Percentiles rank a stretch among this genome's conserved stretches.
These are phyloP conservation scores for Solanum dulcamara DNA, from an alignment of 257 asterid genomes.

Conservation along the genomic window DNA sequence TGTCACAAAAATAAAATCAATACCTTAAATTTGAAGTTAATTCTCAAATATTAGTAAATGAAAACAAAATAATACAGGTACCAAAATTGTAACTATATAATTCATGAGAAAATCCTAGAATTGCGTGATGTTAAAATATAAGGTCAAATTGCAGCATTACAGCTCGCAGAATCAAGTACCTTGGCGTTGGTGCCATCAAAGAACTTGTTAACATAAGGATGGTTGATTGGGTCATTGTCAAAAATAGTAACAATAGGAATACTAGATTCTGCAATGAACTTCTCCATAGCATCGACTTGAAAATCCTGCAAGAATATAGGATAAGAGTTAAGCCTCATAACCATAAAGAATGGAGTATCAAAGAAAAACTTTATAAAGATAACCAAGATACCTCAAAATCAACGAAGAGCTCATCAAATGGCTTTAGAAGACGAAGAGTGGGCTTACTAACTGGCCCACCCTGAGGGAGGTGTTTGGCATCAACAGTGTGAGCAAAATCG, in stretches of 20 bases:
- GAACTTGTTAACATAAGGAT: slow-evolving; percentile 48
- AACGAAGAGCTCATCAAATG: slow-evolving; percentile 65
- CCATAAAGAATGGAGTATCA: not conserved
- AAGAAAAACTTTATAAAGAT: not conserved
- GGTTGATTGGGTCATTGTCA: slow-evolving; percentile 42
- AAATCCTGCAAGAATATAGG: slow-evolving; percentile 43
- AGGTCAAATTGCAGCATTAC: not conserved
- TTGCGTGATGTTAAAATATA: not conserved
- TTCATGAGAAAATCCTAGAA: not conserved
- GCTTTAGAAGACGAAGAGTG: slow-evolving; percentile 70
- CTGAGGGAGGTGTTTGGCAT: slow-evolving; percentile 58
- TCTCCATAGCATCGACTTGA: slow-evolving; percentile 48
- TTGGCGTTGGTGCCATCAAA: slow-evolving; percentile 33
- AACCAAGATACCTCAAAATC: slow-evolving; percentile 46
- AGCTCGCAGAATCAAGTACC: slow-evolving; percentile 24
- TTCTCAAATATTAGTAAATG: not conserved
- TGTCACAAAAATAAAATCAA: not conserved
- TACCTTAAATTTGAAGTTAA: not conserved
- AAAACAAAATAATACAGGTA: not conserved
- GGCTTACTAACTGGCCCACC: slow-evolving; percentile 69
- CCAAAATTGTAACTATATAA: not conserved
- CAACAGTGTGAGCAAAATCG: slow-evolving; percentile 59
- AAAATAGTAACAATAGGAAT: slow-evolving; percentile 52
- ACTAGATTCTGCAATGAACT: slow-evolving; percentile 42
- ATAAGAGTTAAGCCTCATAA: not conserved